These are phyloP conservation scores for Barnettozyma hawaiiensis DNA, from an alignment of 1,139 yeast species.

Conservation along the genomic window DNA sequence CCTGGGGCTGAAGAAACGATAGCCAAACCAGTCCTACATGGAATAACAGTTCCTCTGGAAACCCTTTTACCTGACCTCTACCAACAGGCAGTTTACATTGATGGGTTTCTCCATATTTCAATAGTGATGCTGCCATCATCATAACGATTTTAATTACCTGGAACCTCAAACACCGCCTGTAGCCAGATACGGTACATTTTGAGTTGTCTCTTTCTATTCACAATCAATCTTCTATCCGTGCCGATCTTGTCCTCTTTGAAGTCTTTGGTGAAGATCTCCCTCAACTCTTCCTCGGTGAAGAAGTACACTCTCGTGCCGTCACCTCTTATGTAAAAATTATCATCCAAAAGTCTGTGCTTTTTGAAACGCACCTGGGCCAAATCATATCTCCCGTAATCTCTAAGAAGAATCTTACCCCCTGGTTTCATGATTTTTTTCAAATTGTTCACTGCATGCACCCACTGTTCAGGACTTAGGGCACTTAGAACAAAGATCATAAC, in stretches of 20 bases:
- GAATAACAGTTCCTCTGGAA: constrained; percentile 46
- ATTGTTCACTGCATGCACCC: constrained; percentile 76
- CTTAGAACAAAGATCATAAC: constrained; percentile 92
- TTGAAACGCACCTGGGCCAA: constrained; percentile 93
- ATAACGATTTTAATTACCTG: constrained; percentile 16
- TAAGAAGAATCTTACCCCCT: constrained; percentile 81
- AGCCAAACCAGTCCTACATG: constrained; percentile 55
- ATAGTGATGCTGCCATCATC: constrained; percentile 33
- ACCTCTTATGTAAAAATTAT: constrained; percentile 92
- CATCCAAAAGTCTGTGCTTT: constrained; percentile 79
- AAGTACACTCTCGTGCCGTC: constrained; percentile 97
- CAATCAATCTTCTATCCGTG: constrained; percentile 84
- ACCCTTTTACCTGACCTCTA: constrained; percentile 50
- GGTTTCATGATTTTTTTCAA: constrained; percentile 74
- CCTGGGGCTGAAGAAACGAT: constrained; percentile 28
- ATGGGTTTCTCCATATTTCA: constrained; percentile 70
- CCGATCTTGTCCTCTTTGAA: constrained; percentile 73
- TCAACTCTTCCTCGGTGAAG: constrained; percentile 88
- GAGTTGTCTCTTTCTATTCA: constrained; percentile 83
- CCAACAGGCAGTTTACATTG: constrained; percentile 52
- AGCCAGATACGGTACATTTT: constrained; percentile 98
- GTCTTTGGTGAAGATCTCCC: constrained; percentile 61
- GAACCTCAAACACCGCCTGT: constrained; percentile 74
- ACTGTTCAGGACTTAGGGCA: constrained; percentile 88
- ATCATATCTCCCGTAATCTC: constrained; percentile 96